Evolutionary conservation across 768 basidiomycete species (phyloP), one percentile per base, ranked within the genome.

Genomic region (Rhodotorula diobovata): DNA sequence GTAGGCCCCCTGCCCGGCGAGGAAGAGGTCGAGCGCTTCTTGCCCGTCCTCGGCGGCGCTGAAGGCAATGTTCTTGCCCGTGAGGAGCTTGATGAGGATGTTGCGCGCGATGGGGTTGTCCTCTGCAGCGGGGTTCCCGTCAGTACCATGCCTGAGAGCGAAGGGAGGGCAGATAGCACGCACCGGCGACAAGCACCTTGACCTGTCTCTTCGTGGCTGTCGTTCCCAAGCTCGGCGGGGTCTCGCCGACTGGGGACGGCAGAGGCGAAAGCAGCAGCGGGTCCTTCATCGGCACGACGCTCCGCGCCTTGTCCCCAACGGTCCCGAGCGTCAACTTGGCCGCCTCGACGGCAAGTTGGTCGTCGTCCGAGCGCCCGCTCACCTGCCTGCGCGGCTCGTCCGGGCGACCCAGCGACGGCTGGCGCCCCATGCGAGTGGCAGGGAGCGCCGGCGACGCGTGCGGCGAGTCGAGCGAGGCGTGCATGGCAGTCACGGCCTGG

Each of bases 81-180:
- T 37, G 18, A 71, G 63, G 28, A 71, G 66, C 43, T 71, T 71
- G 65, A 60, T 32, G 41, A 71, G 70, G 37, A 73, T 63, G 50
- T 69, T 69, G 41, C 61, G 46, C 1, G 55, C 68, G 45, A 73
- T 58, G 15, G 50, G 61, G n/a, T 73, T 73, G 65, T 73, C 72
- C 30, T 73, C 72, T 23, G 71, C 14, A 18, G 21, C 46, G 46
- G 21, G 23, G 11, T 20, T 21, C 10, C 48, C 25, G 12, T 46
- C 45, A 21, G 12, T 46, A n/a, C n/a, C 45, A 21, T 9, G 50
- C 14, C 12, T 9, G 25, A n/a, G 48, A 14, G 3, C 8, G 28
- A 50, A 4, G 23, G 28, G 12, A 30, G 3, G 30, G 12, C 3
- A 14, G n/a, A 53, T 7, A 30, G 12, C 8, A 53, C 51, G 51